Conservation (phyloP, 768 basidiomycete genomes). For the Collybia mongolica region DNA sequence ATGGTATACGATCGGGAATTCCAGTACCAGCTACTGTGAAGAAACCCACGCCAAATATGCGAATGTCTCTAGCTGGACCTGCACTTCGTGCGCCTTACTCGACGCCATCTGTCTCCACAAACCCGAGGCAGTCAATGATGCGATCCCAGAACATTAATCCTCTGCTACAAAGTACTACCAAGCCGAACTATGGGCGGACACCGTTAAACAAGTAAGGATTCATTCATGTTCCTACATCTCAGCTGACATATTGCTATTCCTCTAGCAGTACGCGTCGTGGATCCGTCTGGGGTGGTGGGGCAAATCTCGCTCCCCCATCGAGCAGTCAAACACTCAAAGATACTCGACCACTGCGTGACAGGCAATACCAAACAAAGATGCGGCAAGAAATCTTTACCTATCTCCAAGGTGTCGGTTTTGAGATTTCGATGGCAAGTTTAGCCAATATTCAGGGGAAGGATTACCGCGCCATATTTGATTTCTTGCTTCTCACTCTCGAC, state of each 20-base stretch:
- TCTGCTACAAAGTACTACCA: constrained; percentile 66
- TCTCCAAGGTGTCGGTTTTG: constrained; percentile 63
- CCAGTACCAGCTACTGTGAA: constrained; percentile 77
- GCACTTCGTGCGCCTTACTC: constrained; percentile 59
- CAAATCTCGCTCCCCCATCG: constrained; percentile 44
- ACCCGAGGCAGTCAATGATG: constrained; percentile 68
- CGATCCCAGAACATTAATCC: constrained; percentile 70
- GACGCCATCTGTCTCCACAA: constrained; percentile 38
- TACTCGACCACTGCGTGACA: constrained; percentile 74
- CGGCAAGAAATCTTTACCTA: constrained; percentile 74
- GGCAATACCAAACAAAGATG: constrained; percentile 71
- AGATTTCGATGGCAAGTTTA: constrained; percentile 67
- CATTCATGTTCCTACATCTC: neutral
- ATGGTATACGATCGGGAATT: constrained; percentile 59
- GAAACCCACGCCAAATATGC: constrained; percentile 57
- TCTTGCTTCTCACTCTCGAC: constrained; percentile 71
- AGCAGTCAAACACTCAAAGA: constrained; percentile 66
- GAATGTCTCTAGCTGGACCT: constrained; percentile 76
- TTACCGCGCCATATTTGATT: constrained; percentile 82
- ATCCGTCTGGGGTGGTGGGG: constrained; percentile 68
- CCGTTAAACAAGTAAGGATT: constrained; percentile 65
- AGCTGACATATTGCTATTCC: constrained; percentile 6
- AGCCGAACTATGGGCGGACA: constrained; percentile 68
- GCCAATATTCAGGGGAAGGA: constrained; percentile 83
- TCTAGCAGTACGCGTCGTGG: constrained; percentile 68